Conservation (phyloP, 768 basidiomycete species). For the Suillus occidentalis region DNA sequence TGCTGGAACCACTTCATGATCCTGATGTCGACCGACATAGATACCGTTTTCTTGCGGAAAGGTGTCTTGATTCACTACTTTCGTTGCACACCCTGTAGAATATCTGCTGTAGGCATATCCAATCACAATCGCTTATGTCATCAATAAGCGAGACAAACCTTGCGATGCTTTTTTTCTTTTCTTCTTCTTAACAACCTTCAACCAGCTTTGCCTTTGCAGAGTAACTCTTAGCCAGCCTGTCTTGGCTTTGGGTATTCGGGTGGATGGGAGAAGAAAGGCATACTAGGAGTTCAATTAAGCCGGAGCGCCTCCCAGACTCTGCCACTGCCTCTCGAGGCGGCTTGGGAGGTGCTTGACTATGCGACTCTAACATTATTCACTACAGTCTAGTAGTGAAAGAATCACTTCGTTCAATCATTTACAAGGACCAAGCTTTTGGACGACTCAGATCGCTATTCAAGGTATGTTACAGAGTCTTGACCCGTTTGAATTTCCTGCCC, state of each 20-base stretch:
- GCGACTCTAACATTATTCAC: constrained; percentile 52
- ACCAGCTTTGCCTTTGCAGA: constrained; percentile 33
- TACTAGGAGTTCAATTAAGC: constrained; percentile 70
- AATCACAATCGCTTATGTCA: constrained; percentile 1
- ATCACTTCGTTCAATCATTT: not conserved
- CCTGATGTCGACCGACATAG: not conserved
- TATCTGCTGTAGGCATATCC: not conserved
- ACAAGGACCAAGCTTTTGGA: not conserved
- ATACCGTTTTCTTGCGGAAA: not conserved
- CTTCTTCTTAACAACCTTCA: constrained; percentile 18
- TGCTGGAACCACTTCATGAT: not conserved
- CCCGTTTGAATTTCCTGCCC: not conserved
- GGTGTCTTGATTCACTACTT: not conserved
- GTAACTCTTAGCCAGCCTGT: constrained; percentile 55
- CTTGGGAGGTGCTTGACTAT: constrained; percentile 73
- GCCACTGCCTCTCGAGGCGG: constrained; percentile 38
- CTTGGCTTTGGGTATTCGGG: constrained; percentile 53
- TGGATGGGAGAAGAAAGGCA: constrained; percentile 42
- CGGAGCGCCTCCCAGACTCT: constrained; percentile 61
- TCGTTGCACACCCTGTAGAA: constrained; percentile 31
- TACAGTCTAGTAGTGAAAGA: not conserved
- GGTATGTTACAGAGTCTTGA: not conserved
- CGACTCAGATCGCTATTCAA: not conserved
- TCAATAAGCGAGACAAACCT: not conserved
- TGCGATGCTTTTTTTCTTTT: not conserved